Evolutionary conservation across 306 rosid species (phyloP).

Genomic region (cucumber (Cucumis sativus)): DNA sequence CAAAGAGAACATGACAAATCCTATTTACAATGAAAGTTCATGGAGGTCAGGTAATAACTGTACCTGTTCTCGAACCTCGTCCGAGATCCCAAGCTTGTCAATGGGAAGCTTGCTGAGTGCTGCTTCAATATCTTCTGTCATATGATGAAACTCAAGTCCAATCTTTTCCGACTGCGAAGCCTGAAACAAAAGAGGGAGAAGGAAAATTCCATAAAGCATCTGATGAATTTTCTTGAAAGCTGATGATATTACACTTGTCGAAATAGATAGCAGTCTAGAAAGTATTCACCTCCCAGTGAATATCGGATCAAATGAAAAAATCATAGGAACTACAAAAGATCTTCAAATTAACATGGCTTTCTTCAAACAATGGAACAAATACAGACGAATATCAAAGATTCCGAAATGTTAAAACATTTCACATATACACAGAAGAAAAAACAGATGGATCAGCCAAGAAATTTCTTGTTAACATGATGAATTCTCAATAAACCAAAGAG

Average conservation of each 20-base stretch:
- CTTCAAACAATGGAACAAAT: not conserved
- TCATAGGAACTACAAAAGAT: not conserved
- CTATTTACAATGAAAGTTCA: not conserved
- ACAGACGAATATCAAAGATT: not conserved
- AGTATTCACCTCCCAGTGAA: not conserved
- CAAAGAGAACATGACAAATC: not conserved
- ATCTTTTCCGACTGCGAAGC: conserved; percentile 47
- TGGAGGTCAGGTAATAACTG: not conserved
- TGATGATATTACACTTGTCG: not conserved
- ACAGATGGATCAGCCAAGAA: not conserved
- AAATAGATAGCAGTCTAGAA: not conserved
- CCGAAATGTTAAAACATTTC: not conserved
- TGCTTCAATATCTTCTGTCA: conserved; percentile 56
- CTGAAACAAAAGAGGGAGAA: conserved; percentile 18
- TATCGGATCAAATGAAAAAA: not conserved
- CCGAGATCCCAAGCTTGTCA: conserved; percentile 44
- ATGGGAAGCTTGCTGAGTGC: conserved; percentile 58
- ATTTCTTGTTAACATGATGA: not conserved
- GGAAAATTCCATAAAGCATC: not conserved
- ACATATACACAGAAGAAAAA: not conserved
- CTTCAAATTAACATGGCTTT: not conserved
- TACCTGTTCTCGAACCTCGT: conserved; percentile 98
- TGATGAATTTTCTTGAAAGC: not conserved
- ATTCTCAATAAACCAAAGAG: not conserved
- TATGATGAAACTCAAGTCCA: conserved; percentile 35